Conservation (phyloP, 805 yeast species). For the Candida namnaoensis region DNA sequence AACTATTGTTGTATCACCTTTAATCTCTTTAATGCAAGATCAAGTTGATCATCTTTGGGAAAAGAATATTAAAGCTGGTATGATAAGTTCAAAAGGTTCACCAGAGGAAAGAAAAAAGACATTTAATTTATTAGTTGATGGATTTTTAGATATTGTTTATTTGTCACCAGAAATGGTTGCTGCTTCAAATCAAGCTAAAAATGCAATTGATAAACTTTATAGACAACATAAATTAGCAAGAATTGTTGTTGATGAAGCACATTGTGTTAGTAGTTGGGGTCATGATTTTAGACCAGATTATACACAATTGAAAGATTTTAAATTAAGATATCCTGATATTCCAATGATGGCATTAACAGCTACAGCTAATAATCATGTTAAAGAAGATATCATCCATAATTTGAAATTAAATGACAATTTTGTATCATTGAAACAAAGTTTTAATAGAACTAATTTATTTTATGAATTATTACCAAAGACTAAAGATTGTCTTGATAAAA, state of each 20-base stretch:
- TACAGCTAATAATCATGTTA: slow-evolving; percentile 87
- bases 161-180: slow-evolving; percentile 93
- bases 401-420: slow-evolving; percentile 51
- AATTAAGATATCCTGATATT: slow-evolving; percentile 61
- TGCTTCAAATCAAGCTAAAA: slow-evolving; percentile 60
- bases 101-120: slow-evolving; percentile 55
- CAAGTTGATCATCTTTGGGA: slow-evolving; percentile 77
- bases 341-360: slow-evolving; percentile 97
- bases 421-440: slow-evolving; percentile 75
- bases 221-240: slow-evolving; percentile 58
- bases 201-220: slow-evolving; percentile 50
- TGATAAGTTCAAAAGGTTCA: slow-evolving; percentile 75
- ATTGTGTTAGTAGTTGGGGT: slow-evolving; percentile 98
- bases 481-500: slow-evolving; percentile 43
- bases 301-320: slow-evolving; percentile 68
- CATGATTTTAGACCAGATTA: slow-evolving; percentile 98
- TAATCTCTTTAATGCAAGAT: slow-evolving; percentile 95
- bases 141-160: slow-evolving; percentile 68
- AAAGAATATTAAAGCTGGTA: slow-evolving; percentile 70
- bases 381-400: slow-evolving; percentile 78
- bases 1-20: slow-evolving; percentile 87
- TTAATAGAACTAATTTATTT: slow-evolving; percentile 78
- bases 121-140: slow-evolving; percentile 53
- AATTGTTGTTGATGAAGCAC: slow-evolving; percentile 94
- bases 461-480: slow-evolving; percentile 71